Base-by-base conservation (phyloP, 129 eudicot genomes). In the Centrapalus pauciflorus region DNA sequence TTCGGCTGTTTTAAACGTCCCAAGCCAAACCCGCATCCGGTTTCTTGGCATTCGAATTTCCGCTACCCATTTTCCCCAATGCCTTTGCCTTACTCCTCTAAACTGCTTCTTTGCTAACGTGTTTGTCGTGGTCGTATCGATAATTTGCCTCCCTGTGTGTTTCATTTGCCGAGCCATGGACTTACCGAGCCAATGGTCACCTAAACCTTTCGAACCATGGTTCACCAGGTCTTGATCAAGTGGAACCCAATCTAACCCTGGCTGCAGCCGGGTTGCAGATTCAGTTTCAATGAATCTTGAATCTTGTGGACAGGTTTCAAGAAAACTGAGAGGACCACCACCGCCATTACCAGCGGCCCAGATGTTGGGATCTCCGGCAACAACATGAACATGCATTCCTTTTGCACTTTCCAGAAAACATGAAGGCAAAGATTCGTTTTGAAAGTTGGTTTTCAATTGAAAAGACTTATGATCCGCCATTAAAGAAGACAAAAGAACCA, bases 31-130 rank as follows among this genome's bases (percentile, higher is more conserved):
- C 64, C 97, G 70, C 33, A 87, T 82, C 51, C 95, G 77, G 61
- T 90, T 87, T 52, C 84, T 72, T 19, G 97, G 97, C 50, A 87
- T 51, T 27, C 97, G 58, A 32, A 90, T 90, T 37, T 90, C 97
- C 0, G 97, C 97, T 17, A 90, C 97, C 95, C 95, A 90, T 80
- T 87, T 90, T 6, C 97, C 97, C 95, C 97, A 90, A 37, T 87
- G 97, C 65, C 97, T 66, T 55, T 90, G 95, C 30, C 97, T 64
- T 55, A 87, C 97, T 45, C 97, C 97, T 59, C 97, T 77, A 63
- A 65, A 90, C 25, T 80, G 81, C 83, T 82, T 87, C 70, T 78
- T 67, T 10, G 60, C 7, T 0, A 67, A 27, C 3, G 34, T 49
- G 55, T n/a, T 69, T 26, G 38, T 57, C 60, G 23, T 67, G 58